These are phyloP conservation scores for Mortierella polycephala DNA, from an alignment of 371 early-diverging fungal species.

Conservation along the genomic window DNA sequence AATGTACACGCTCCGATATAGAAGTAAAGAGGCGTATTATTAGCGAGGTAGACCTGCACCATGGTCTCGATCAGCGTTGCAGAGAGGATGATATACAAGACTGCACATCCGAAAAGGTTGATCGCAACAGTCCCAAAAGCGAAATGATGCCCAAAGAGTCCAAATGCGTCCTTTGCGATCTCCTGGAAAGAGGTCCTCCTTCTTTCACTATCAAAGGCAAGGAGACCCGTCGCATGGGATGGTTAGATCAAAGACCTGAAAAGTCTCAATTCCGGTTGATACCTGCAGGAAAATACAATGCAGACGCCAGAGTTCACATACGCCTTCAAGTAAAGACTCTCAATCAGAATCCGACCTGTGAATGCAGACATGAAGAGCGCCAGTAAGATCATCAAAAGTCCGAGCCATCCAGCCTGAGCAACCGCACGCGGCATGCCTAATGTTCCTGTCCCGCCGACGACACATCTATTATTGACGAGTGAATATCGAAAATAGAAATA, in stretches of 20 bases:
- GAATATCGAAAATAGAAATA: constrained; percentile 2
- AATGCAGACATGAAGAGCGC: constrained; percentile 35
- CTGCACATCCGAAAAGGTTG: constrained; percentile 36
- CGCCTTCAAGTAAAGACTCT: constrained; percentile 37
- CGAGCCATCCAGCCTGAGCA: constrained; percentile 39
- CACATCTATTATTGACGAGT: constrained; percentile 14
- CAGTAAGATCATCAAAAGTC: constrained; percentile 11
- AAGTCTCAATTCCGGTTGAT: background rate
- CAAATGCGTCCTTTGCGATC: constrained; percentile 69
- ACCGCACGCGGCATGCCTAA: constrained; percentile 41
- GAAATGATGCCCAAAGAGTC: constrained; percentile 59
- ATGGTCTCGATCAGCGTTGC: constrained; percentile 30
- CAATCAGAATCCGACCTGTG: constrained; percentile 36
- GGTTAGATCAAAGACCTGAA: background rate
- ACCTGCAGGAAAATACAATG: background rate
- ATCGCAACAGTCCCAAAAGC: constrained; percentile 64
- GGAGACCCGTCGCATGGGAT: background rate
- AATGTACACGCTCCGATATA: constrained; percentile 20
- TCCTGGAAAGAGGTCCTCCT: constrained; percentile 58
- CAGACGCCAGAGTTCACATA: constrained; percentile 6
- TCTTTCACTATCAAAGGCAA: constrained; percentile 1
- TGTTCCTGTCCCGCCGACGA: constrained; percentile 44
- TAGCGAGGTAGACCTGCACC: background rate
- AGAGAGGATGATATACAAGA: constrained; percentile 40
- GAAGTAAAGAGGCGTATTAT: background rate